These are phyloP conservation scores for Amphichorda felina DNA, from an alignment of 2,329 filamentous ascomycete species.

Conservation along the genomic window DNA sequence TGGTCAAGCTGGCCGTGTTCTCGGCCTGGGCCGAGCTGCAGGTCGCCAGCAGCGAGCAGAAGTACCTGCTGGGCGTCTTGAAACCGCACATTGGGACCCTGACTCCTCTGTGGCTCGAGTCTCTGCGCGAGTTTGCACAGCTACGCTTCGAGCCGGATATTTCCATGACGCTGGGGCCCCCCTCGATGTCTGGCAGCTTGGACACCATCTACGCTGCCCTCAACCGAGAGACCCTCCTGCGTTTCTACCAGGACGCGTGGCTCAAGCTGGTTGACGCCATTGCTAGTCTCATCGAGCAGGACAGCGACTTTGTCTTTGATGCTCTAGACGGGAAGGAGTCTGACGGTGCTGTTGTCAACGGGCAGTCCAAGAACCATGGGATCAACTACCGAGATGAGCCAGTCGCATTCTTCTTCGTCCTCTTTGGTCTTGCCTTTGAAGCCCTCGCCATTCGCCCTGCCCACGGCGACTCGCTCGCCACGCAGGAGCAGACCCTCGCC, in stretches of 20 bases:
- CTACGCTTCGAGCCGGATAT: constrained; percentile 95
- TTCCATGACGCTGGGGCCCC: constrained; percentile 75
- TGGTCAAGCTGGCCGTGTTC: constrained; percentile 97
- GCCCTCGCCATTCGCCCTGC: constrained; percentile 72
- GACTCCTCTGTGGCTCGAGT: constrained; percentile 89
- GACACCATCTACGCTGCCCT: constrained; percentile 92
- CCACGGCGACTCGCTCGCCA: constrained; percentile 40
- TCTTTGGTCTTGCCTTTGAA: constrained; percentile 94
- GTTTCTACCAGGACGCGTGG: constrained; percentile 97
- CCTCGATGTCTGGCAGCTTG: constrained; percentile 70
- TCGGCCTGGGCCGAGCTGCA: constrained; percentile 96
- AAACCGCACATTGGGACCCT: constrained; percentile 82
- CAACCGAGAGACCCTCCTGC: constrained; percentile 84
- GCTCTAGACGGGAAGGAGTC: constrained; percentile 77
- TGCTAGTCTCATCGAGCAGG: constrained; percentile 91
- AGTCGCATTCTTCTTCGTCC: constrained; percentile 96
- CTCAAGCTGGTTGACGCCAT: constrained; percentile 94
- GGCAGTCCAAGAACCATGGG: constrained; percentile 52
- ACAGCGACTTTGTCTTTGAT: constrained; percentile 96
- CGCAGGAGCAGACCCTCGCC: constrained; percentile 69
- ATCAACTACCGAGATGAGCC: constrained; percentile 98
- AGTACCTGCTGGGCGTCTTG: constrained; percentile 78
- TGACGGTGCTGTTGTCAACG: constrained; percentile 32
- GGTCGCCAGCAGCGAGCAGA: constrained; percentile 85
- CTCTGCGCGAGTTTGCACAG: constrained; percentile 83